These are phyloP conservation scores for Phialocephala subalpina DNA, from an alignment of 2,329 filamentous ascomycete species.

Conservation along the genomic window DNA sequence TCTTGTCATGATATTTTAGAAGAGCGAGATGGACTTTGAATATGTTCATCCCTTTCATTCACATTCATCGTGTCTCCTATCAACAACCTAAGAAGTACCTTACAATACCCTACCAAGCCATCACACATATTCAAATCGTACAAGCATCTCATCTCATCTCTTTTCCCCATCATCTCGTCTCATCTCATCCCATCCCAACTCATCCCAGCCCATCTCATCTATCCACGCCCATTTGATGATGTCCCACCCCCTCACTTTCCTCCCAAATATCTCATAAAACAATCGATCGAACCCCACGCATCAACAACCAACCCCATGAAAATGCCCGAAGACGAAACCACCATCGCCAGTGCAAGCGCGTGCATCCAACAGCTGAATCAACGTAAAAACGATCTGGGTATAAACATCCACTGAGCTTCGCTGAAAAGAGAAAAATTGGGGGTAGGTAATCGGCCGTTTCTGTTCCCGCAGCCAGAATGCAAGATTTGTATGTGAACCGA, in stretches of 20 bases:
- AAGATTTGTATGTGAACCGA: constrained; percentile 1
- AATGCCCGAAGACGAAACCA: constrained; percentile 3
- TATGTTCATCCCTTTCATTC: constrained; percentile 21
- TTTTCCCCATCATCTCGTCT: not conserved
- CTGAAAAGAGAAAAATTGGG: constrained; percentile 4
- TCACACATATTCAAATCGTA: constrained; percentile 14
- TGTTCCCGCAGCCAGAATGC: constrained; percentile 10
- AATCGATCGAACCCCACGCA: not conserved
- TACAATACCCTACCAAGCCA: not conserved
- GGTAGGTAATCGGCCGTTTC: constrained; percentile 4
- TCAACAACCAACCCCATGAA: not conserved
- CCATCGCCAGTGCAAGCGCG: constrained; percentile 4
- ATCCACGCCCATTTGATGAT: too few relatives aligned
- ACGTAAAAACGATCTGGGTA: constrained; percentile 7
- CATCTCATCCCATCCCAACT: constrained; percentile 4
- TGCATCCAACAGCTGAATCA: too few relatives aligned
- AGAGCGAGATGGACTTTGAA: constrained; percentile 5
- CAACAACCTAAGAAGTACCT: constrained; percentile 10
- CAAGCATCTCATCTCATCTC: not conserved
- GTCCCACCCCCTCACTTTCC: not conserved
- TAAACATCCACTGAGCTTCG: constrained; percentile 14
- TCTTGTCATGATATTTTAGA: constrained; percentile 9
- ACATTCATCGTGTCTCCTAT: not conserved
- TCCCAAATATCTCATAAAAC: not conserved
- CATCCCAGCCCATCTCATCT: not conserved